phyloP scores from a whole-genome alignment of 2,329 filamentous ascomycete genomes.

The Eutypella sp. region DNA sequence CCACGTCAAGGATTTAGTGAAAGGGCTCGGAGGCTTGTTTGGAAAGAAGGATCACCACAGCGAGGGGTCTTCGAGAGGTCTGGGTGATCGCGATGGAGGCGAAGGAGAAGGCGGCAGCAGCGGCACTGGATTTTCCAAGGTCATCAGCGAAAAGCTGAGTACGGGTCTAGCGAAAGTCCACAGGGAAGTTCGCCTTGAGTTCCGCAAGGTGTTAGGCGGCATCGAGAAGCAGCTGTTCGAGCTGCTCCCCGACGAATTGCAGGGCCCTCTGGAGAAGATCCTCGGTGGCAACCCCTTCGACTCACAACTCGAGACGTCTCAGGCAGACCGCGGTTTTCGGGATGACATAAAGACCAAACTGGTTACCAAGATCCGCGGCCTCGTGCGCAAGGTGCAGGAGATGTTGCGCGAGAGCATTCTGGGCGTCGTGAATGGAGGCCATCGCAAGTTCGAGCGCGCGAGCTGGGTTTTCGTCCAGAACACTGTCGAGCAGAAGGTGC shows the following conservation, averaged over 20 bases:
- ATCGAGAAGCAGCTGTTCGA: constrained; percentile 44
- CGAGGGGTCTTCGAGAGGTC: constrained; percentile 26
- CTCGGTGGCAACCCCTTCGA: constrained; percentile 43
- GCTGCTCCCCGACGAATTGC: constrained; percentile 37
- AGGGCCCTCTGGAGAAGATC: constrained; percentile 40
- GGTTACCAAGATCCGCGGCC: constrained; percentile 37
- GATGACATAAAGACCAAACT: constrained; percentile 41
- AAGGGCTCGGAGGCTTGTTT: constrained; percentile 38
- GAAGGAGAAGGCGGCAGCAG: constrained; percentile 20
- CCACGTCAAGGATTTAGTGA: constrained; percentile 39
- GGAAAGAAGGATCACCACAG: constrained; percentile 30
- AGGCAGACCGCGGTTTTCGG: constrained; percentile 33
- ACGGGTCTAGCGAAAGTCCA: constrained; percentile 39
- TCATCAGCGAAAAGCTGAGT: constrained; percentile 43
- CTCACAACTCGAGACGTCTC: constrained; percentile 34
- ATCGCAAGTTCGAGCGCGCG: constrained; percentile 41
- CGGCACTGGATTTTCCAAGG: constrained; percentile 36
- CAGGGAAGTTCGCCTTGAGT: constrained; percentile 40
- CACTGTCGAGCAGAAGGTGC: constrained; percentile 41
- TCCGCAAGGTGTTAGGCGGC: constrained; percentile 37
- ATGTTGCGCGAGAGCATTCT: constrained; percentile 39
- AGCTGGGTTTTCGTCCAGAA: constrained; percentile 43
- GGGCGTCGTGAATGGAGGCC: constrained; percentile 41
- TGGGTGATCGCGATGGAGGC: constrained; percentile 24
- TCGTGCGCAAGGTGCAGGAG: constrained; percentile 41